Evolutionary conservation across 441 rosid species (phyloP), one percentile per base, ranked within the genome.

Genomic region (Pelargonium cotyledonis): DNA sequence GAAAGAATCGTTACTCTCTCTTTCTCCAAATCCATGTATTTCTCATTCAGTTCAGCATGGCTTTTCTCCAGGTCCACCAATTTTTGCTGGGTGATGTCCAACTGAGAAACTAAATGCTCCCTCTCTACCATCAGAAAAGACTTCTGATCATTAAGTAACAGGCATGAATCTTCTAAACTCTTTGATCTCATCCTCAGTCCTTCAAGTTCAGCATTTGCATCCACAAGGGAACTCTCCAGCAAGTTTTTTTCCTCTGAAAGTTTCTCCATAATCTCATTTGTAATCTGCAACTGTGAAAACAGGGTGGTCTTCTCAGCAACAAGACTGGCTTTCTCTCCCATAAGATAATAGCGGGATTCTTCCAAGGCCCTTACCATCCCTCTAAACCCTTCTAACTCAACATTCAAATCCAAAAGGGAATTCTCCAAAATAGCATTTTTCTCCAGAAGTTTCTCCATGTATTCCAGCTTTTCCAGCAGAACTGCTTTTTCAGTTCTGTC

Each of bases 391-490:
- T 86, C 89, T 68, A 95, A 77, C 83, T 95, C 98, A 11, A 80
- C 85, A 72, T 86, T 92, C 87, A 95, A 77, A 79, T 85, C 95
- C 57, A 92, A 78, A 63, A 95, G 84, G 63, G 95, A 95, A 73
- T 90, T 90, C 88, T 91, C 99, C 65, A 86, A 75, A 73, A 84
- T 70, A 71, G 75, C 61, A 75, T 88, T 91, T 80, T 88, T 88
- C 84, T 87, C 86, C 65, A 80, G 71, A 72, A 94, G 96, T 62
- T 83, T 83, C 81, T 94, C 86, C 99, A 88, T 88, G 72, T 83
- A 71, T 60, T 70, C 85, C 80, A 91, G 76, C 82, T 86, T 88
- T 80, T 75, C 86, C 65, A 79, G 65, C 68, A 92, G 88, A 66
- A 72, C 81, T 26, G 53, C 74, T 51, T 85, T 95, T 85, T 90